phyloP scores from a whole-genome alignment of 73 alveolate species.

The Paraurostyla sp. region DNA sequence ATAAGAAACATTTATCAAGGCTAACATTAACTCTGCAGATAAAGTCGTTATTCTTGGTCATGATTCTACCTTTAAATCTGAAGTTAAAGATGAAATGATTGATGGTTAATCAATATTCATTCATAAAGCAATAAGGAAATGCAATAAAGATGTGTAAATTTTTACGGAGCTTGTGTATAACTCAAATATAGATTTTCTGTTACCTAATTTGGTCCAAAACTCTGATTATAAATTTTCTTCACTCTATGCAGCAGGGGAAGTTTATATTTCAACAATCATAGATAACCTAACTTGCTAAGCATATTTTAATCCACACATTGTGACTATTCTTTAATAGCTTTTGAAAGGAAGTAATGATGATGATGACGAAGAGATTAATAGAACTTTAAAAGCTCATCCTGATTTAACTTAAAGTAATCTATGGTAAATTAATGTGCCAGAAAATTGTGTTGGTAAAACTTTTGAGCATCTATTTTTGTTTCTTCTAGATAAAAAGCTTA shows the following conservation, averaged over 20 bases:
- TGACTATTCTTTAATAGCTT: constrained; percentile 93
- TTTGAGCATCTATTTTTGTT: constrained; percentile 90
- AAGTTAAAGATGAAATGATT: constrained; percentile 92
- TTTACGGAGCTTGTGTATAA: constrained; percentile 95
- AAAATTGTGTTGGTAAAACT: constrained; percentile 93
- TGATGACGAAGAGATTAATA: constrained; percentile 79
- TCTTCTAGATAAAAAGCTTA: constrained; percentile 88
- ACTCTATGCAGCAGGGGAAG: constrained; percentile 97
- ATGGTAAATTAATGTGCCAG: constrained; percentile 97
- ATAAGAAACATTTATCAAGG: constrained; percentile 94
- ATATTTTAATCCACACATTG: constrained; percentile 96
- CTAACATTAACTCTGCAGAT: constrained; percentile 98
- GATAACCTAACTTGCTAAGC: constrained; percentile 98
- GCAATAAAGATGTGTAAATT: constrained; percentile 93
- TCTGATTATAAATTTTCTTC: constrained; percentile 85
- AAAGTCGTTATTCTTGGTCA: constrained; percentile 97
- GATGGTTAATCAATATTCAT: constrained; percentile 96
- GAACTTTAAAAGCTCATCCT: constrained; percentile 92
- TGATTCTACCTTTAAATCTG: constrained; percentile 80
- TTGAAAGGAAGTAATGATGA: constrained; percentile 90
- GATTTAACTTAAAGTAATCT: constrained; percentile 93
- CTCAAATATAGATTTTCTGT: constrained; percentile 93
- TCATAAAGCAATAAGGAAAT: constrained; percentile 95
- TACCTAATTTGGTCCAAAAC: constrained; percentile 79
- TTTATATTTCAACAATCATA: constrained; percentile 94